These are phyloP conservation scores for Agrostemma githago DNA, from an alignment of 148 eudicot genomes.

Conservation along the genomic window DNA sequence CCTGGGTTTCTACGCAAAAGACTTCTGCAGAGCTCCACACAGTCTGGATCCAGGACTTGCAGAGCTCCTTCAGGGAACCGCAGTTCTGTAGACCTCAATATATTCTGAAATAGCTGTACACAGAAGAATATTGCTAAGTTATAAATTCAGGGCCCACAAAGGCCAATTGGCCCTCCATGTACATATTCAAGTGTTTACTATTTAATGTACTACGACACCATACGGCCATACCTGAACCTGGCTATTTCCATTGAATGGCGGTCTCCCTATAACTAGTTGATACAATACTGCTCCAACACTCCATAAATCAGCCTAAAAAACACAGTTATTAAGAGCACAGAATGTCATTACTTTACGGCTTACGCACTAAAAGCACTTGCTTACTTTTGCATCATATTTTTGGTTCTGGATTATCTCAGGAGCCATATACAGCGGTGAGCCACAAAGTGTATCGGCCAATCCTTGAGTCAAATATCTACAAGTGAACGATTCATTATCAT, in stretches of 20 bases:
- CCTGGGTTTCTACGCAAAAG: conserved; percentile 50
- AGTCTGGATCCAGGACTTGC: conserved; percentile 37
- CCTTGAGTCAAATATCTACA: conserved; percentile 47
- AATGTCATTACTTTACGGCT: background rate
- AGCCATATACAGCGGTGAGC: conserved; percentile 54
- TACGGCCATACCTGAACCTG: conserved; percentile 38
- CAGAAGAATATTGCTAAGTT: background rate
- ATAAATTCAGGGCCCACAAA: background rate
- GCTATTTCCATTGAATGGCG: conserved; percentile 41
- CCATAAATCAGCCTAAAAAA: conserved; percentile 51
- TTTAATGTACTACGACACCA: background rate
- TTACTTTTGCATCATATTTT: conserved; percentile 47
- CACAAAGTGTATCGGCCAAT: conserved; percentile 54
- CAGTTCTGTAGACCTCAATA: conserved; percentile 35
- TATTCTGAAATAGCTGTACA: conserved; percentile 48
- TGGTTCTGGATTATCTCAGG: conserved; percentile 52
- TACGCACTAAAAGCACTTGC: conserved; percentile 20
- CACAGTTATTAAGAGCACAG: background rate
- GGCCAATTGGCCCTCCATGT: background rate
- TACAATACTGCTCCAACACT: conserved; percentile 52
- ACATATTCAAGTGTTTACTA: background rate
- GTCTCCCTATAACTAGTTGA: conserved; percentile 47
- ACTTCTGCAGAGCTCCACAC: conserved; percentile 42
- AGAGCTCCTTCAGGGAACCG: conserved; percentile 45
- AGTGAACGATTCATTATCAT: conserved; percentile 14